Percentiles rank a stretch among this genome's conserved stretches.
Evolutionary conservation across 345 rosid genomes (phyloP).

Genomic region (Murraya paniculata): DNA sequence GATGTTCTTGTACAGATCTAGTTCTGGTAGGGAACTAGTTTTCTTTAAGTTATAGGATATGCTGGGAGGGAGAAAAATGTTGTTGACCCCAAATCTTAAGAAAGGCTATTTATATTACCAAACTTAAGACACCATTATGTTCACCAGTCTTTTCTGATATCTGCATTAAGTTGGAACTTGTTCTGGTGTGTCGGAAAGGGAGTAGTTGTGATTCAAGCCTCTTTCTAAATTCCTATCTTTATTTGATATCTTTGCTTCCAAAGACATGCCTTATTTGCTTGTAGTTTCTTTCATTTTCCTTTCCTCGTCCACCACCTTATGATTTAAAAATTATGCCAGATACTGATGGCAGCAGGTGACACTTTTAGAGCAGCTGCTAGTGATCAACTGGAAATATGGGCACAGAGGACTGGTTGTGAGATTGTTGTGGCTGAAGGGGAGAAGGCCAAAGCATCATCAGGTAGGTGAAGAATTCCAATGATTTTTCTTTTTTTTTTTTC

Average conservation of each 20-base stretch:
- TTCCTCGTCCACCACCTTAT: slow-evolving; percentile 21
- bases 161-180: neutral
- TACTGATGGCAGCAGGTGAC: slow-evolving; percentile 96
- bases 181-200: neutral
- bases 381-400: slow-evolving; percentile 97
- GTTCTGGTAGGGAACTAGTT: neutral
- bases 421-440: slow-evolving; percentile 74
- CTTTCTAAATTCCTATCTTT: neutral
- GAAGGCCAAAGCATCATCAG: slow-evolving; percentile 88
- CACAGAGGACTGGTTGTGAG: slow-evolving; percentile 89
- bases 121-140: neutral
- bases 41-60: neutral
- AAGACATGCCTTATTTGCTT: neutral
- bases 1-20: neutral
- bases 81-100: neutral
- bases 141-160: neutral
- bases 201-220: neutral
- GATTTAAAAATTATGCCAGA: slow-evolving; percentile 45
- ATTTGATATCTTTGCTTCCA: neutral
- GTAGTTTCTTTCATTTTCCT: neutral
- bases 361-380: slow-evolving; percentile 98
- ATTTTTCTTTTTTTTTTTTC: neutral
- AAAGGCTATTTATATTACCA: neutral
- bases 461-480: slow-evolving; percentile 29
- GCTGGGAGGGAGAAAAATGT: neutral